Evolutionary conservation across 2,329 filamentous ascomycete genomes (phyloP), one percentile per base, ranked within the genome.

Genomic region (Microdochium trichocladiopsis): DNA sequence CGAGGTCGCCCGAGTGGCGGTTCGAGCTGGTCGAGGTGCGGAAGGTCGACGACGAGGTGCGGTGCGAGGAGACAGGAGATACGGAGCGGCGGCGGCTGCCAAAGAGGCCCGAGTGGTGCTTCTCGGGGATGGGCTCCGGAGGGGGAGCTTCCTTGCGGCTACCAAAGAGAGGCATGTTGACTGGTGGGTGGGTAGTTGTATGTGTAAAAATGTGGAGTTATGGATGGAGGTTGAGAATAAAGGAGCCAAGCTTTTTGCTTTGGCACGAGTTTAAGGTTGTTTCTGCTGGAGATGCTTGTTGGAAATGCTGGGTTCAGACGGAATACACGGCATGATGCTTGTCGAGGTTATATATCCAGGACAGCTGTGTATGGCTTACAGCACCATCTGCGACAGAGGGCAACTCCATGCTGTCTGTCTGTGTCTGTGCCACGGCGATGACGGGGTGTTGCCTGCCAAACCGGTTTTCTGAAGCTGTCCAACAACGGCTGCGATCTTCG

Each of bases 51-150:
- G 59, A 61, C 54, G 55, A 61, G 48, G 58, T 56, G 41, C 58
- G 60, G 25, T 51, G 25, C 25, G 57, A 53, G 21, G 49, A 49
- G 2, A 53, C n/a, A 24, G 60, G 60, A 6, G 48, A 22, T 21
- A 62, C 59, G 0, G 58, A 63, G 60, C 72, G 72, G 54, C 67
- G 63, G 25, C 48, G 49, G 60, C 72, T 69, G 51, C 61, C 72
- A 37, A 65, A 60, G 47, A 75, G 65, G 50, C 73, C 70, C 14
- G 8, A 8, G 22, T 66, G 62, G 10, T 67, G 65, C 47, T 70
- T 73, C 53, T 50, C 45, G 16, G 45, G 50, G 59, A 64, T 65
- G 47, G 47, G 47, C 54, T 65, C 63, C 5, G 54, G 81, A 74
- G 61, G 54, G 4, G 6, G 14, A 22, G 41, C 9, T 10, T 21